Evolutionary conservation across 441 rosid genomes (phyloP), one percentile per base, ranked within the genome.

Genomic region (Gossypium gossypioides): DNA sequence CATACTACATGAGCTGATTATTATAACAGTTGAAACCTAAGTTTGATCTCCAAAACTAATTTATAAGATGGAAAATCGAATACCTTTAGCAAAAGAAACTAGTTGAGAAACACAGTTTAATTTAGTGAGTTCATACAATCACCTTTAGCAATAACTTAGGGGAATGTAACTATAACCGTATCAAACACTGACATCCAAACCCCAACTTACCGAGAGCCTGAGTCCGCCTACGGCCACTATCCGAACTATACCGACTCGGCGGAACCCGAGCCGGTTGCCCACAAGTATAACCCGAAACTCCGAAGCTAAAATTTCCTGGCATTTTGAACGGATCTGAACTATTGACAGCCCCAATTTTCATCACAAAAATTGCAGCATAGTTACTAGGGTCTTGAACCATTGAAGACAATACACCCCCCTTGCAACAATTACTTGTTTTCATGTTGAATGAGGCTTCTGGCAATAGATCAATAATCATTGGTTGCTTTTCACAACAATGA

Each of bases 251-350:
- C 81, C 76, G 82, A 78, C 82, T 89, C 0, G 93, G 85, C 1
- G 72, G 40, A 40, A 86, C 90, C 46, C 78, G 51, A n/a, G 56
- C 12, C 13, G 91, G 77, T 0, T 58, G 10, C 9, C 85, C 82
- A 72, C 98, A 93, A 42, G 83, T 76, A 72, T 93, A 93, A 12
- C 98, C 97, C 0, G 88, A 80, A 51, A 91, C 46, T 0, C 93
- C 96, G 1, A 93, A 57, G 10, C 55, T 77, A 62, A 93, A 85
- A 73, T 87, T 85, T 3, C 68, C 82, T 0, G 98, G 91, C 83
- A 93, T 85, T 0, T 0, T 15, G 57, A 84, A 84, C 18, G 61
- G 88, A 92, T 78, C 54, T 75, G 82, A 68, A 92, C 8, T 34
- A 34, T 46, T 46, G 51, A 46, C 51, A 46, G 51, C 51, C 15